A percentile compares a stretch with the other conserved stretches of the same genome.
Evolutionary conservation across 768 basidiomycete genomes (phyloP).

Genomic region (Udeniomyces megalosporus): DNA sequence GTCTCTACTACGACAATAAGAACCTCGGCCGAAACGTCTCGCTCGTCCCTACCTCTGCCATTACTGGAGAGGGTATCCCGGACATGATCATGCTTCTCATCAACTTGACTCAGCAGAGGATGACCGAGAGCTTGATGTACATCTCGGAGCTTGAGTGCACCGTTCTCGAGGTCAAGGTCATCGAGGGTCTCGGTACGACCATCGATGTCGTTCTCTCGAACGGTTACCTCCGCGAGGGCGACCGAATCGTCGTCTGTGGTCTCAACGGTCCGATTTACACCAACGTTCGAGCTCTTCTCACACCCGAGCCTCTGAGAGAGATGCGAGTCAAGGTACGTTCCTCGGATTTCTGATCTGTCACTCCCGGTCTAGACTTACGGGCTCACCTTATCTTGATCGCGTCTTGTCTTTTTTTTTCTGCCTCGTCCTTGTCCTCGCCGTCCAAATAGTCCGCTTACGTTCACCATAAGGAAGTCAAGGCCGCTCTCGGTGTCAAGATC

Average conservation of each 20-base stretch:
- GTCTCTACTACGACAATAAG: conserved; percentile 95
- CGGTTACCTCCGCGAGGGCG: conserved; percentile 77
- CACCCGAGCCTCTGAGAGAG: conserved; percentile 89
- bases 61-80: conserved; percentile 94
- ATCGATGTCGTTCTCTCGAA: conserved; percentile 94
- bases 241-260: conserved; percentile 89
- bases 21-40: conserved; percentile 85
- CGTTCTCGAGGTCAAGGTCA: conserved; percentile 93
- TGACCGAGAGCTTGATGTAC: conserved; percentile 97
- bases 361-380: too few species aligned
- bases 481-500: conserved; percentile 90
- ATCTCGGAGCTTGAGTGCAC: conserved; percentile 93
- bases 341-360: background rate
- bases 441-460: conserved; percentile 97
- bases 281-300: conserved; percentile 79
- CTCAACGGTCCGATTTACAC: conserved; percentile 94
- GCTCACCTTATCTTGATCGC: too few species aligned
- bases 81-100: conserved; percentile 99
- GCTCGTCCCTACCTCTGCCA: conserved; percentile 90
- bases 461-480: conserved; percentile 93
- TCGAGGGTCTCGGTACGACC: conserved; percentile 94
- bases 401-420: background rate
- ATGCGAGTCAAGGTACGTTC: conserved; percentile 72
- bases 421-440: too few species aligned
- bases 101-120: conserved; percentile 91